Percentiles rank a stretch among this genome's conserved stretches.
These are phyloP conservation scores for Allantophomopsis cytisporea DNA, from an alignment of 2,329 filamentous ascomycete species.

Conservation along the genomic window DNA sequence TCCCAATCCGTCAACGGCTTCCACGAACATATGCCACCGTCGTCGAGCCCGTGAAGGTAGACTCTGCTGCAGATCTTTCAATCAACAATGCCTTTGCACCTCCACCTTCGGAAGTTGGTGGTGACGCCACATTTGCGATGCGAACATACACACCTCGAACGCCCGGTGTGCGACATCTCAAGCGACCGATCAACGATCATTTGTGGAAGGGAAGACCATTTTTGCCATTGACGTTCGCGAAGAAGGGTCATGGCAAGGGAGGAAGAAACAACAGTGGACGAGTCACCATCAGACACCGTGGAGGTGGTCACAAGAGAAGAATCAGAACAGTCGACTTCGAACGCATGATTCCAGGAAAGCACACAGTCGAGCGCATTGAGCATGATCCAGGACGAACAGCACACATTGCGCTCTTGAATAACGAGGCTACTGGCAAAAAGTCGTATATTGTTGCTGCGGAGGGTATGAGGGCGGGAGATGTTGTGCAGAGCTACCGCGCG, in stretches of 20 bases:
- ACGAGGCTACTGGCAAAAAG: slow-evolving; percentile 59
- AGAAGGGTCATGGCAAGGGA: slow-evolving; percentile 86
- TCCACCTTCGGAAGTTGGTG: slow-evolving; percentile 25
- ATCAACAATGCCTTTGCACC: slow-evolving; percentile 26
- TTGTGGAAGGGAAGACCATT: slow-evolving; percentile 88
- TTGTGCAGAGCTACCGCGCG: slow-evolving; percentile 79
- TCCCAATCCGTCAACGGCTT: slow-evolving; percentile 24
- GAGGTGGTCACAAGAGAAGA: slow-evolving; percentile 82
- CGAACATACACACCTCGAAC: slow-evolving; percentile 90
- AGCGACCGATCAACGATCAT: slow-evolving; percentile 88
- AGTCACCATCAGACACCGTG: slow-evolving; percentile 81
- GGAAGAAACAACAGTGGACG: slow-evolving; percentile 79
- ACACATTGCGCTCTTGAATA: slow-evolving; percentile 78
- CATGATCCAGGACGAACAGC: slow-evolving; percentile 89
- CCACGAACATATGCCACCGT: slow-evolving; percentile 37
- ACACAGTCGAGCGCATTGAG: slow-evolving; percentile 86
- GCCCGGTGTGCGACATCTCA: slow-evolving; percentile 82
- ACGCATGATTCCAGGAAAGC: slow-evolving; percentile 65
- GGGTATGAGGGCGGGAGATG: slow-evolving; percentile 81
- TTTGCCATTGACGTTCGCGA: slow-evolving; percentile 72
- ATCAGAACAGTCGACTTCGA: slow-evolving; percentile 87
- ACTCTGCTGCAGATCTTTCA: slow-evolving; percentile 21
- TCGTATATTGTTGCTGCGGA: slow-evolving; percentile 94
- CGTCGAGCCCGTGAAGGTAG: slow-evolving; percentile 21
- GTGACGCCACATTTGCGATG: slow-evolving; percentile 28